Evolutionary conservation across 306 rosid genomes (phyloP).

Genomic region (Castanospermum australe): DNA sequence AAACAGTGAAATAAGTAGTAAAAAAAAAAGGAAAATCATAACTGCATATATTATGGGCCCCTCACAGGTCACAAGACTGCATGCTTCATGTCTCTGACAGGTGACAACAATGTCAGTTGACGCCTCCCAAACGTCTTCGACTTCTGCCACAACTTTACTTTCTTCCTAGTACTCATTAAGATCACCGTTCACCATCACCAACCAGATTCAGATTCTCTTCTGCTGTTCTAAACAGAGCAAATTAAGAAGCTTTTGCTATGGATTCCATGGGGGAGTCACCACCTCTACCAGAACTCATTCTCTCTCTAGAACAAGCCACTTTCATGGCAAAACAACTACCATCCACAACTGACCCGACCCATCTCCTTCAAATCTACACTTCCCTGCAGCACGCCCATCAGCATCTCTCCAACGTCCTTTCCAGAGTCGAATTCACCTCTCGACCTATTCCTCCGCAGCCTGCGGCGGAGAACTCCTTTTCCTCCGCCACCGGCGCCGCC

Average conservation of each 20-base stretch:
- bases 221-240: not conserved
- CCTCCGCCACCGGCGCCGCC: conserved; percentile 56
- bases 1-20: no score
- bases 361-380: conserved; percentile 61
- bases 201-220: no score
- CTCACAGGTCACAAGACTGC: no score
- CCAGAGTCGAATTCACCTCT: conserved; percentile 34
- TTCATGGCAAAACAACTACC: conserved; percentile 74
- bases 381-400: conserved; percentile 68
- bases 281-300: conserved; percentile 52
- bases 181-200: no score
- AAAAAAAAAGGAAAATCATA: no score
- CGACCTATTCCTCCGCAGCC: no score
- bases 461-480: conserved; percentile 44
- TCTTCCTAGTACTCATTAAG: no score
- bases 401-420: conserved; percentile 71
- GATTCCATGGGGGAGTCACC: conserved; percentile 50
- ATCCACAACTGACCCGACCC: conserved; percentile 45
- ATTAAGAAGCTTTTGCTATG: conserved; percentile 4
- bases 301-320: conserved; percentile 72
- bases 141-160: no score
- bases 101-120: no score
- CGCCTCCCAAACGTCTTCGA: no score
- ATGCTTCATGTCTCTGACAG: no score
- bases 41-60: no score